Conservation (phyloP, 1,284 basidiomycete species). For the Apiotrichum veenhuisii region DNA sequence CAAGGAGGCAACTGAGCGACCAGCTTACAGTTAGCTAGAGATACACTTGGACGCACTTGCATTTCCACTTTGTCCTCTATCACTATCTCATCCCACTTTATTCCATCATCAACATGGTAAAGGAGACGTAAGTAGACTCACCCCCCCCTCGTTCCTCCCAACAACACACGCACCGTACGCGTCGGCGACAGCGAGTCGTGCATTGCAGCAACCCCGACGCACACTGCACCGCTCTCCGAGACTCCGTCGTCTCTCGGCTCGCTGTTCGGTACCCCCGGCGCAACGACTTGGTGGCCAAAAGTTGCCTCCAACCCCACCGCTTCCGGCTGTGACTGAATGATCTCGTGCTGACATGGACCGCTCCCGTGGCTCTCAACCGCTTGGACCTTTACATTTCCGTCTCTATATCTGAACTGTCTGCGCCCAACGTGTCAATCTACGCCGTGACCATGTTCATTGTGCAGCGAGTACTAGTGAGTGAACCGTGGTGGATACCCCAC, state of each 20-base stretch:
- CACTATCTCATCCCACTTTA: not conserved
- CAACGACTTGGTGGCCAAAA: not conserved
- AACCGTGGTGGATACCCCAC: not conserved
- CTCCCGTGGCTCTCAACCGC: not conserved
- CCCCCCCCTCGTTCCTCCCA: not conserved
- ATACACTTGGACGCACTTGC: constrained; percentile 6
- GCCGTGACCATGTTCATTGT: not conserved
- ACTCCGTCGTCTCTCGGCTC: not conserved
- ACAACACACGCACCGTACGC: not conserved
- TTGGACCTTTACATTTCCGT: not conserved
- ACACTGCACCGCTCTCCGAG: not conserved
- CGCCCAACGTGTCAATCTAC: not conserved
- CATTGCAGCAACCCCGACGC: not conserved
- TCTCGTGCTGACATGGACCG: not conserved
- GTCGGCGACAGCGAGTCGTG: no score
- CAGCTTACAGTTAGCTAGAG: no score
- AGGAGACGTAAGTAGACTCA: constrained; percentile 47
- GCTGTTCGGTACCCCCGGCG: not conserved
- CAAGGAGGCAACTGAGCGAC: no score
- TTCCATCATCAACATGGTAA: constrained; percentile 46
- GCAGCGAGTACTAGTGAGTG: constrained; percentile 70
- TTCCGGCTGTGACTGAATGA: not conserved
- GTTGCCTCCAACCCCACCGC: not conserved
- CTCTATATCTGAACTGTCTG: not conserved
- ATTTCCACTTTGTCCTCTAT: not conserved